Percentiles rank a stretch among this genome's conserved stretches.
Evolutionary conservation across 163 green algal species (phyloP).

Genomic region (Scenedesmus sp.): DNA sequence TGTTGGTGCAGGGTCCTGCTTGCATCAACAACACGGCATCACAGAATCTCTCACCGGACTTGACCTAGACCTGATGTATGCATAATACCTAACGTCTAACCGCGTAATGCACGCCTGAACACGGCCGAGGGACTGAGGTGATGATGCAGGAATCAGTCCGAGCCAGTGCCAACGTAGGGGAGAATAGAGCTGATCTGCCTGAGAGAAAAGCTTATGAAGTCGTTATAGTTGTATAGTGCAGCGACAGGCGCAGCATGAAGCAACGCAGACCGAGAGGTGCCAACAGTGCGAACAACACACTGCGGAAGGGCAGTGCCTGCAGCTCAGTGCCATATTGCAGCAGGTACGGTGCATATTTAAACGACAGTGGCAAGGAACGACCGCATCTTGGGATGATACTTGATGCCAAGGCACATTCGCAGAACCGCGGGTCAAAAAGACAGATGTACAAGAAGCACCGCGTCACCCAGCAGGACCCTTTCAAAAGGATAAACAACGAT

Average conservation of each 20-base stretch:
- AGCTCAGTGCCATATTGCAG: neutral
- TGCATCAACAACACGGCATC: neutral
- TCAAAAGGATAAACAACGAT: too few relatives aligned
- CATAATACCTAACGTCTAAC: neutral
- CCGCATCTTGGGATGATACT: neutral
- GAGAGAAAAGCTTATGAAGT: neutral
- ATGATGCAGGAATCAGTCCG: neutral
- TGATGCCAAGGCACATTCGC: neutral
- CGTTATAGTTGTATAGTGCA: neutral
- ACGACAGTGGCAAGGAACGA: neutral
- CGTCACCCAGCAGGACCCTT: neutral
- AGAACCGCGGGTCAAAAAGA: neutral
- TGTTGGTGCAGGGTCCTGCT: neutral
- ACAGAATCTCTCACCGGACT: neutral
- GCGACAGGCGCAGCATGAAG: neutral
- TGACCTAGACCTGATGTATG: neutral
- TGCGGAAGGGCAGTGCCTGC: neutral
- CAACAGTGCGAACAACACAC: slow-evolving; percentile 6
- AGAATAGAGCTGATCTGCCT: neutral
- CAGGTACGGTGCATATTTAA: neutral
- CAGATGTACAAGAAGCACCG: neutral
- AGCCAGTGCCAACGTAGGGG: neutral
- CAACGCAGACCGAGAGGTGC: neutral
- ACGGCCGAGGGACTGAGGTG: neutral
- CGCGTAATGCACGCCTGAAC: neutral